Conservation (phyloP, 2,329 filamentous ascomycete species). For the Diaporthe sp. region DNA sequence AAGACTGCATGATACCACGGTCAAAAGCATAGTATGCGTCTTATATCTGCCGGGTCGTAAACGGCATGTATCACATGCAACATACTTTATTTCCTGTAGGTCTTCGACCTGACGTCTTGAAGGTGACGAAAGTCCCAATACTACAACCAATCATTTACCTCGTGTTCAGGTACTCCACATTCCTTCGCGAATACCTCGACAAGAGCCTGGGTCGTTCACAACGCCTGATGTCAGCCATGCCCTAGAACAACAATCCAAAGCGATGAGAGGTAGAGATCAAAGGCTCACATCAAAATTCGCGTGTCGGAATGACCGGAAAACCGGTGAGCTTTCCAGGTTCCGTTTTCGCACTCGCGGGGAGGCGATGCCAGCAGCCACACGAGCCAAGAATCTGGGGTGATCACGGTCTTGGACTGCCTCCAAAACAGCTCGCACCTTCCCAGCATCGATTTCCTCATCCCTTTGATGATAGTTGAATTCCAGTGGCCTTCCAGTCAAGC, state of each 20-base stretch:
- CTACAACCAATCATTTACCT: not conserved
- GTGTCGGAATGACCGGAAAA: not conserved
- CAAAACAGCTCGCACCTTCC: not conserved
- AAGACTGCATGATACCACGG: too few relatives aligned
- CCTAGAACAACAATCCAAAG: too few relatives aligned
- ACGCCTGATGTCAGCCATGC: not conserved
- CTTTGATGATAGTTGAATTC: not conserved
- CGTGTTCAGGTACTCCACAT: not conserved
- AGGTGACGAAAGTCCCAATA: too few relatives aligned
- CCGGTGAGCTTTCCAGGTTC: not conserved
- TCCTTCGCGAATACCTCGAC: not conserved
- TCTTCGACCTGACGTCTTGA: rapidly evolving
- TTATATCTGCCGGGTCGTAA: too few relatives aligned
- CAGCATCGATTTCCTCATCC: not conserved
- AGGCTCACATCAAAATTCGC: not conserved
- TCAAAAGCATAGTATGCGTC: not conserved
- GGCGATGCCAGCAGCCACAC: not conserved
- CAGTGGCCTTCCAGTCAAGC: not conserved
- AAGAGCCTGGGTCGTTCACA: not conserved
- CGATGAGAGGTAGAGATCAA: not conserved
- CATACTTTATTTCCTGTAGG: too few relatives aligned
- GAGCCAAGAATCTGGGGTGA: not conserved
- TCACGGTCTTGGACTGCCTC: not conserved
- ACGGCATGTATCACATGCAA: not conserved
- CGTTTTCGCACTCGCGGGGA: not conserved